Percentiles rank a stretch among this genome's conserved stretches.
Conservation (phyloP, 2,329 filamentous ascomycete species). For the Alternaria burnsii region DNA sequence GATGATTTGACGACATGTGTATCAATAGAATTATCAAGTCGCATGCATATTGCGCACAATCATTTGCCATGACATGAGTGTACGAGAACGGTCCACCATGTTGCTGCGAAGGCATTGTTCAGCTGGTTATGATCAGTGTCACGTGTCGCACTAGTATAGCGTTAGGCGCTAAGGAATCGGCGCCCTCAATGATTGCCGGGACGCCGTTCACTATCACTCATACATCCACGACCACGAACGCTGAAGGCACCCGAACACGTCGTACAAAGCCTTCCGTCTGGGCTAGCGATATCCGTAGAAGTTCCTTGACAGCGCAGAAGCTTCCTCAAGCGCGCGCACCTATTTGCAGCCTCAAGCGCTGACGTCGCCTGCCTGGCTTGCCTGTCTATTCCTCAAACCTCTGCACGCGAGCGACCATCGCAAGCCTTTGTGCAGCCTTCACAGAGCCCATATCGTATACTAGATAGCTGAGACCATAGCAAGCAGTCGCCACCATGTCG, state of each 20-base stretch:
- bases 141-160: constrained; percentile 20
- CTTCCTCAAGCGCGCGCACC: constrained; percentile 35
- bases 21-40: neutral
- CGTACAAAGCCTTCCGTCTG: constrained; percentile 41
- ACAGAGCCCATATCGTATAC: constrained; percentile 21
- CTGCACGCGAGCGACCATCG: constrained; percentile 33
- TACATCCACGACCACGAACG: constrained; percentile 44
- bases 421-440: constrained; percentile 24
- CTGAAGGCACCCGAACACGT: constrained; percentile 43
- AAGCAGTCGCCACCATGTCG: constrained; percentile 43
- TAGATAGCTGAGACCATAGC: constrained; percentile 30
- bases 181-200: constrained; percentile 22
- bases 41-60: neutral
- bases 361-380: constrained; percentile 39
- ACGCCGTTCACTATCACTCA: constrained; percentile 30
- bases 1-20: neutral
- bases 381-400: constrained; percentile 27
- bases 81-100: neutral
- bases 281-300: constrained; percentile 31
- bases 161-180: constrained; percentile 18
- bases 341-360: constrained; percentile 40
- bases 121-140: constrained; percentile 1
- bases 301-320: constrained; percentile 35
- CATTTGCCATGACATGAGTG: neutral
- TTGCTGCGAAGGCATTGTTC: neutral